These are phyloP conservation scores for Russula griseocarnosa DNA, from an alignment of 768 basidiomycete species.

Conservation along the genomic window DNA sequence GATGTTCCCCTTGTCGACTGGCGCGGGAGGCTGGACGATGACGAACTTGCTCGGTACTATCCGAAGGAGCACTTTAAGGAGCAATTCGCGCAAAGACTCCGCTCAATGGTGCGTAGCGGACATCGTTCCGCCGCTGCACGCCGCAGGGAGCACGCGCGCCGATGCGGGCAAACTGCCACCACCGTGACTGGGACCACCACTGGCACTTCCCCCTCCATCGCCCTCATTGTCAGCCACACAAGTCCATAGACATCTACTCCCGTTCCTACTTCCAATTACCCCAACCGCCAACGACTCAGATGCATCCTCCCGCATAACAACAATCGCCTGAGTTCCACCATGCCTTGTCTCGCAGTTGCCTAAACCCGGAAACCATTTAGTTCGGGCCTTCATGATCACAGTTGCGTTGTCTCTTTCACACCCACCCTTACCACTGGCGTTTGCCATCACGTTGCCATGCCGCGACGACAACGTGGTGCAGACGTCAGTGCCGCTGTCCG, in stretches of 20 bases:
- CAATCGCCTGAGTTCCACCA: no score
- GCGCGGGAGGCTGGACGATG: not conserved
- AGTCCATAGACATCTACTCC: not conserved
- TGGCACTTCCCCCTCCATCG: not conserved
- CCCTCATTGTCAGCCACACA: not conserved
- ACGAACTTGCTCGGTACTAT: conserved; percentile 7
- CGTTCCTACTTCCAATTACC: not conserved
- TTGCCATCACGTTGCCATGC: conserved; percentile 10
- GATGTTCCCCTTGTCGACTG: conserved; percentile 1
- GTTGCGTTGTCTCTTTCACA: conserved; percentile 3
- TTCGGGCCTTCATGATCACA: not conserved
- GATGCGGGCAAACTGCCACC: not conserved
- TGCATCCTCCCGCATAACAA: not conserved
- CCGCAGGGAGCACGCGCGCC: not conserved
- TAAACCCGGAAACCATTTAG: not conserved
- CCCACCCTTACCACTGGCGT: conserved; percentile 2
- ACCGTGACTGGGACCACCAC: no score
- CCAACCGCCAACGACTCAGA: not conserved
- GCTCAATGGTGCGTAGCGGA: not conserved
- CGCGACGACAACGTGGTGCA: conserved; percentile 23
- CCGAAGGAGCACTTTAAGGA: conserved; percentile 3
- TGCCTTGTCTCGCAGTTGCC: no score
- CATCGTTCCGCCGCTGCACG: not conserved
- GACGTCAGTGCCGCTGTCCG: conserved; percentile 12
- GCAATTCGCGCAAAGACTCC: not conserved